Conservation (phyloP, 768 basidiomycete species). For the Mycena galericulata region DNA sequence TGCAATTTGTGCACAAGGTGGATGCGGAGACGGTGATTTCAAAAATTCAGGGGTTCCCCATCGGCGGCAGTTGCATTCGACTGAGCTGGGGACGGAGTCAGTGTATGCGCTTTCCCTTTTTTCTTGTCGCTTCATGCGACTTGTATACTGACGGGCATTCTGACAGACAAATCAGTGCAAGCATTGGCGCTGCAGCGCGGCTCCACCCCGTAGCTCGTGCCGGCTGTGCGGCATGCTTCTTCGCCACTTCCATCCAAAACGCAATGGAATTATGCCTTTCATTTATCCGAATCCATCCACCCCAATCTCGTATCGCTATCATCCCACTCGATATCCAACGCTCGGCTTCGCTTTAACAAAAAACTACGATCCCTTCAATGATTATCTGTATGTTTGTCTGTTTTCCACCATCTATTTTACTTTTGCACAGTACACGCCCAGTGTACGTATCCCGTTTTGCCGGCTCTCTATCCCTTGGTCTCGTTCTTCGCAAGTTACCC, state of each 20-base stretch:
- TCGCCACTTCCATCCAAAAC: neutral
- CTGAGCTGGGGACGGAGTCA: conserved; percentile 95
- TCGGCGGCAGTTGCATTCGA: conserved; percentile 91
- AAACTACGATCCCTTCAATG: neutral
- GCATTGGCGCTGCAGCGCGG: conserved; percentile 87
- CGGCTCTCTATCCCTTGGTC: conserved; percentile 25
- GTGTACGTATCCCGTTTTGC: conserved; percentile 34
- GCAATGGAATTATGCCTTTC: no score
- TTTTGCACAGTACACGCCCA: conserved; percentile 30
- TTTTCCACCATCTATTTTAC: conserved; percentile 6
- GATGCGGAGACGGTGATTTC: conserved; percentile 95
- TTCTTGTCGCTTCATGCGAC: no score
- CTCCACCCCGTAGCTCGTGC: conserved; percentile 72
- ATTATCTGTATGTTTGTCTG: neutral
- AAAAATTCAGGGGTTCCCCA: conserved; percentile 97
- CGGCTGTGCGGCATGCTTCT: neutral
- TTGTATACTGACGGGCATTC: neutral
- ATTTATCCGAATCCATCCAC: no score
- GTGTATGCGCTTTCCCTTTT: conserved; percentile 62
- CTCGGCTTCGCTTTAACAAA: conserved; percentile 6
- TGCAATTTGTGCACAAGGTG: conserved; percentile 92
- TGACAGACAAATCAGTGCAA: conserved; percentile 87
- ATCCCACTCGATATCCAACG: conserved; percentile 17
- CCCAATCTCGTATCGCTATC: no score
- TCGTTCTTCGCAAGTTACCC: conserved; percentile 2